Evolutionary conservation across 371 early-diverging fungal species (phyloP), one percentile per base, ranked within the genome.

Genomic region (Mortierella sp.): DNA sequence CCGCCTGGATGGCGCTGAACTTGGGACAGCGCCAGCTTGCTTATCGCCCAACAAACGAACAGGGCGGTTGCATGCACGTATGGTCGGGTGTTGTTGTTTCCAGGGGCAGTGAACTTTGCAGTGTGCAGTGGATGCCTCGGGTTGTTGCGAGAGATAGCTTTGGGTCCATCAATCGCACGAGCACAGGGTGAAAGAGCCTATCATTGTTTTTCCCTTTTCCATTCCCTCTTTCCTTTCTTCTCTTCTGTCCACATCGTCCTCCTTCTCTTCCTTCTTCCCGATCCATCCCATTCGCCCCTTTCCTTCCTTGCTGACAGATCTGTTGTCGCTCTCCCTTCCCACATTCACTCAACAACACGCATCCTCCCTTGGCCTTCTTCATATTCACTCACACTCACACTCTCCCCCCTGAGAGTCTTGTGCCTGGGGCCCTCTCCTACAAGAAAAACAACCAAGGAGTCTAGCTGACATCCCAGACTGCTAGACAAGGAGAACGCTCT

Each of bases 151-250:
- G 44, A 43, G 44, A 43, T 9, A 43, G 44, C 44, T n/a, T n/a
- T n/a, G n/a, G n/a, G 44, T 43, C 44, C 46, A 46, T n/a, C n/a
- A 54, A 31, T 64, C 64, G 64, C 64, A 64, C 64, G 64, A 37
- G 64, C 64, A 64, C 5, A 24, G 43, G 67, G 40, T 19, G 13
- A 11, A 50, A 50, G 50, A 16, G 13, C 50, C 50, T 50, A 50
- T 50, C 50, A 50, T 50, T 16, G 50, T 50, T 50, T 50, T 13
- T 50, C 6, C 34, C 34, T 73, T 57, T 24, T 26, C 40, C n/a
- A n/a, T n/a, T n/a, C n/a, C n/a, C 31, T 40, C 34, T 61, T 61
- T 57, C 26, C n/a, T 54, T 24, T 24, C 54, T 54, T 9, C 4
- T 10, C 9, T 9, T 31, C 28, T 46, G 28, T 19, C 59, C 44